Evolutionary conservation across 78 protist genomes (phyloP), one percentile per base, ranked within the genome.

Genomic region (Thecamonas trahens): DNA sequence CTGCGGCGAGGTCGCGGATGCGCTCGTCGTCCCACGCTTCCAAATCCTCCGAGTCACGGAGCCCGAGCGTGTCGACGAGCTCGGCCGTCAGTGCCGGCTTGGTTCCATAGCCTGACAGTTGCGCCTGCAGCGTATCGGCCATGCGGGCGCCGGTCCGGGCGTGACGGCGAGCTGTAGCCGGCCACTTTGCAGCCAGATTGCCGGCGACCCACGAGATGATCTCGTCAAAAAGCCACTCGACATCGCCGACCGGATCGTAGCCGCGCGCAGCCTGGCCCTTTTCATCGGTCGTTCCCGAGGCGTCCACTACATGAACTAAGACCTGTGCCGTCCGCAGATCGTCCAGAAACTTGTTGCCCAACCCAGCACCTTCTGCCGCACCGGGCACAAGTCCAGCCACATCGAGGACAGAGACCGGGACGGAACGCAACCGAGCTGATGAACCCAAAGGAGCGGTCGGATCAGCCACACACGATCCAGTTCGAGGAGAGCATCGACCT

Each of bases 361-460:
- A 26, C 15, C 93, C 83, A 61, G 28, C 29, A 11, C 91, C 95
- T 38, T 71, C 72, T 39, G 74, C 72, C 37, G 91, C 95, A 13
- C 95, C 95, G 0, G 92, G 95, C 24, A 91, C 91, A 14, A 91
- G 79, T 8, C 95, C 95, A 1, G 95, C 95, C 1, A 91, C 91
- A 63, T 91, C 95, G 13, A 64, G 55, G 69, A 91, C 50, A 34
- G 34, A 69, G 35, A 84, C 79, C 8, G 88, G 93, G 22, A 82
- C 40, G 58, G 11, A 70, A 24, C 92, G 69, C 7, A 22, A 20
- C 22, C 85, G 82, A 14, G 72, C 60, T n/a, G n/a, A n/a, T n/a
- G n/a, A n/a, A n/a, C n/a, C n/a, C n/a, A n/a, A n/a, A n/a, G n/a
- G n/a, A n/a, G n/a, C n/a, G n/a, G 9, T 66, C 59, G 77, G 79